Evolutionary conservation across 2,329 filamentous ascomycete species (phyloP), one percentile per base, ranked within the genome.

Genomic region (Cladosporium austrohemisphaericum): DNA sequence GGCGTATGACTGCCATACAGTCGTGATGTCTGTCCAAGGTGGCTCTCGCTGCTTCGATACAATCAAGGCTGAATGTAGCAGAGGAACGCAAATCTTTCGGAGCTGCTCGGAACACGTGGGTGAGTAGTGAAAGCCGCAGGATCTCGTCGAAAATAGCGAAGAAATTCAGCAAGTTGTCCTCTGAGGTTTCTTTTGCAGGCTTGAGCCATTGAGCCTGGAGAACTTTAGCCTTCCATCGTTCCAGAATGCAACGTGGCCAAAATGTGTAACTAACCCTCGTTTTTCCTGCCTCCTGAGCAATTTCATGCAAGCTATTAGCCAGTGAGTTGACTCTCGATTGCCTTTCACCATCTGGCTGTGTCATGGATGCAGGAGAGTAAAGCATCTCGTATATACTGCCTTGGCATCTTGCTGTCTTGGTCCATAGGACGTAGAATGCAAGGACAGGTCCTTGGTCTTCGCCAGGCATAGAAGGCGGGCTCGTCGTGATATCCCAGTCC

Each of bases 331-430:
- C n/a, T n/a, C n/a, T n/a, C n/a, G n/a, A n/a, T n/a, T n/a, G n/a
- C n/a, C n/a, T n/a, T n/a, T n/a, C n/a, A n/a, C n/a, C n/a, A n/a
- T n/a, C n/a, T 9, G 18, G 18, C 36, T 20, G 18, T 6, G 10
- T 11, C 11, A 38, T 9, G 11, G 36, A 9, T 9, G 9, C 33
- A 13, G 51, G 46, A 23, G 19, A 19, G 19, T 52, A 52, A 2
- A 52, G 41, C n/a, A 33, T 52, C n/a, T 52, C 51, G 16, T 52
- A 52, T 2, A 52, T 46, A 1, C 20, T 16, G 9, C 51, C 51
- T 29, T 52, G 11, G 9, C 10, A 26, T 13, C 25, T 37, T 9
- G 19, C 32, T 23, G 25, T 38, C 22, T 47, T 31, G 32, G 22
- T 38, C 36, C 10, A 25, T 20, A 38, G 18, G 5, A 20, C 10